Evolutionary conservation across 176 grass and related monocot species (phyloP).

Genomic region (Pontederia crassipes): DNA sequence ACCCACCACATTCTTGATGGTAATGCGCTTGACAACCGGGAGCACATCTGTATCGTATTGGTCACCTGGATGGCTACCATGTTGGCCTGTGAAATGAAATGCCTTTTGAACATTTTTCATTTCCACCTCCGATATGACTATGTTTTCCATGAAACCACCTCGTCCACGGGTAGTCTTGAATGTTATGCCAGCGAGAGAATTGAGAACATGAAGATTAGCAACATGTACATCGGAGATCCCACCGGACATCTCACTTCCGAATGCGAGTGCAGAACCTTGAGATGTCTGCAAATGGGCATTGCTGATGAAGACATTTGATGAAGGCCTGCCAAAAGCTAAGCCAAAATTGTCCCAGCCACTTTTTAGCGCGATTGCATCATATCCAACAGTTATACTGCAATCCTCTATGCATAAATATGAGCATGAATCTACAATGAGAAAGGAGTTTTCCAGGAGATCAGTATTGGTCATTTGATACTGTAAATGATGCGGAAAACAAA

Average conservation of each 20-base stretch:
- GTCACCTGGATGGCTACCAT: conserved; percentile 40
- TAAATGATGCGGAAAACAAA: no score
- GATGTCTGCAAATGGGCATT: conserved; percentile 52
- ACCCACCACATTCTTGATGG: conserved; percentile 53
- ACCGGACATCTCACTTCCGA: conserved; percentile 90
- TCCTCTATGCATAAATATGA: conserved; percentile 59
- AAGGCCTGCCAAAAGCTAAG: conserved; percentile 53
- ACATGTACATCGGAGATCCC: conserved; percentile 60
- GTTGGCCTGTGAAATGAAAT: conserved; percentile 60
- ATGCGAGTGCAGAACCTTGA: conserved; percentile 53
- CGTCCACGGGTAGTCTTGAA: conserved; percentile 60
- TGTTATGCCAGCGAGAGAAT: conserved; percentile 48
- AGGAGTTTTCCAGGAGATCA: neutral
- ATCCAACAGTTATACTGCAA: conserved; percentile 46
- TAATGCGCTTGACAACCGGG: conserved; percentile 47
- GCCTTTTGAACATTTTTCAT: conserved; percentile 49
- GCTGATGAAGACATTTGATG: conserved; percentile 39
- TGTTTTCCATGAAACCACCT: conserved; percentile 53
- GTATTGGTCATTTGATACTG: neutral
- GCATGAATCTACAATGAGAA: conserved; percentile 57
- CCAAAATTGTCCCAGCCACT: conserved; percentile 89
- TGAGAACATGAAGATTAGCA: conserved; percentile 29
- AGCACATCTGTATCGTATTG: conserved; percentile 44
- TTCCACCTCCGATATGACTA: conserved; percentile 39
- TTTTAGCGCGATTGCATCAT: conserved; percentile 77